These are phyloP conservation scores for Boletellus deceptivus DNA, from an alignment of 1,284 basidiomycete genomes.

Conservation along the genomic window DNA sequence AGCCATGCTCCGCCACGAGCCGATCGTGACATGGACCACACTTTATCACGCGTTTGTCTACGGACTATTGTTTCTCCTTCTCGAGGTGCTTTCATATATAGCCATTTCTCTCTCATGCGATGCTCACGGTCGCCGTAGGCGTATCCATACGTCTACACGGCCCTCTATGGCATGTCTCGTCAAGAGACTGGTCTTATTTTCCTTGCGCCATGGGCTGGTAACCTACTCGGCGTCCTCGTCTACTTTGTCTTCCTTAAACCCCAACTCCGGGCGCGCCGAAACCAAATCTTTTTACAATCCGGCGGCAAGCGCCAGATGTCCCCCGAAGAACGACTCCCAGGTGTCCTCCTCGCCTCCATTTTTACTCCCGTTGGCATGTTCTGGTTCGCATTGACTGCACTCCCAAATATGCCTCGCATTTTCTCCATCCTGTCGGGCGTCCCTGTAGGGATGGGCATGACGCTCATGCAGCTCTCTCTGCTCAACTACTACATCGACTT, in stretches of 20 bases:
- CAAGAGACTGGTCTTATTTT: constrained; percentile 26
- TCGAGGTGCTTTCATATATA: constrained; percentile 13
- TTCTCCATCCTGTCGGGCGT: constrained; percentile 21
- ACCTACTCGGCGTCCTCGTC: constrained; percentile 24
- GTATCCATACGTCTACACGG: constrained; percentile 22
- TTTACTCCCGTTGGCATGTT: constrained; percentile 29
- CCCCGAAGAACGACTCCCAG: constrained; percentile 29
- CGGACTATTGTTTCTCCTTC: constrained; percentile 29
- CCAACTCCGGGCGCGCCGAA: neutral
- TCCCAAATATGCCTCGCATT: constrained; percentile 5
- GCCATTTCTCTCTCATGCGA: neutral
- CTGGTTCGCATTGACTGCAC: constrained; percentile 26
- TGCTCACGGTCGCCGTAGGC: constrained; percentile 11
- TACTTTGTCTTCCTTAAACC: constrained; percentile 27
- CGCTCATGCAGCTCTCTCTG: constrained; percentile 25
- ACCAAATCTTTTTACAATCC: constrained; percentile 1
- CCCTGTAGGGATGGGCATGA: constrained; percentile 29
- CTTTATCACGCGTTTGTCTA: constrained; percentile 29
- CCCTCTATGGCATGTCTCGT: constrained; percentile 25
- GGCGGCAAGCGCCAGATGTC: constrained; percentile 11
- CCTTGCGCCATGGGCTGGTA: constrained; percentile 24
- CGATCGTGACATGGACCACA: constrained; percentile 29
- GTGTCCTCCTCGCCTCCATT: constrained; percentile 18
- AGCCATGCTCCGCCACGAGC: constrained; percentile 28
- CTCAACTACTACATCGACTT: constrained; percentile 32